Conservation (phyloP, 2,329 filamentous ascomycete species). For the Daldinia sp. region DNA sequence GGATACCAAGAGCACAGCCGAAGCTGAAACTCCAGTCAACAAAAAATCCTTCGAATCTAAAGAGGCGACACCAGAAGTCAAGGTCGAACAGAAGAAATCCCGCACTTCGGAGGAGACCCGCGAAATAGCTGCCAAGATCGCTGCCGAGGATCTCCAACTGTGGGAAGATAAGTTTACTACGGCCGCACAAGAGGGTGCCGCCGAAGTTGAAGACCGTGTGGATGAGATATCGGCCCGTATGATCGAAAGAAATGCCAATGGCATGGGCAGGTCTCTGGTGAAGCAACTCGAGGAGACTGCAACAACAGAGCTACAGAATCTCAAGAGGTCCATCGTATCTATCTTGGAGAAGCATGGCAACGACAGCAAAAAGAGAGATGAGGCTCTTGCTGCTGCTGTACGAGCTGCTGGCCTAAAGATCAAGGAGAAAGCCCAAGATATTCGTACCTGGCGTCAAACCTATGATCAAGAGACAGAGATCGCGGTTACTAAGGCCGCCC, state of each 20-base stretch:
- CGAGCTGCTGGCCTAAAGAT: conserved; percentile 77
- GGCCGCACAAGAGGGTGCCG: conserved; percentile 83
- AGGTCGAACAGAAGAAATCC: conserved; percentile 49
- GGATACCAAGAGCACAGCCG: conserved; percentile 41
- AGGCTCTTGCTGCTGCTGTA: conserved; percentile 63
- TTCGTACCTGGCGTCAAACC: conserved; percentile 80
- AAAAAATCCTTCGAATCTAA: conserved; percentile 43
- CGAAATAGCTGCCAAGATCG: conserved; percentile 72
- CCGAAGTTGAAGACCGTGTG: conserved; percentile 77
- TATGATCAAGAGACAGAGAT: conserved; percentile 78
- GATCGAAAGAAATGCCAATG: conserved; percentile 73
- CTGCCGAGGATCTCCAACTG: conserved; percentile 80
- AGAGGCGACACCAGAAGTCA: conserved; percentile 40
- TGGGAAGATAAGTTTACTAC: conserved; percentile 93
- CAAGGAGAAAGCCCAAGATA: conserved; percentile 79
- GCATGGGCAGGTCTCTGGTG: conserved; percentile 74
- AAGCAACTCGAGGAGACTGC: conserved; percentile 75
- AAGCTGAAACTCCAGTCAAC: conserved; percentile 40
- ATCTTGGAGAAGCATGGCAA: conserved; percentile 69
- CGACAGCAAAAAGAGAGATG: conserved; percentile 57
- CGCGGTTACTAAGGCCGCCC: conserved; percentile 78
- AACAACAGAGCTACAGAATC: conserved; percentile 69
- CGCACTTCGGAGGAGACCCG: conserved; percentile 66
- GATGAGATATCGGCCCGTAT: conserved; percentile 68
- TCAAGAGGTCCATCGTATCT: conserved; percentile 76